Evolutionary conservation across 2,329 filamentous ascomycete genomes (phyloP).

Genomic region (Botrytis elliptica): DNA sequence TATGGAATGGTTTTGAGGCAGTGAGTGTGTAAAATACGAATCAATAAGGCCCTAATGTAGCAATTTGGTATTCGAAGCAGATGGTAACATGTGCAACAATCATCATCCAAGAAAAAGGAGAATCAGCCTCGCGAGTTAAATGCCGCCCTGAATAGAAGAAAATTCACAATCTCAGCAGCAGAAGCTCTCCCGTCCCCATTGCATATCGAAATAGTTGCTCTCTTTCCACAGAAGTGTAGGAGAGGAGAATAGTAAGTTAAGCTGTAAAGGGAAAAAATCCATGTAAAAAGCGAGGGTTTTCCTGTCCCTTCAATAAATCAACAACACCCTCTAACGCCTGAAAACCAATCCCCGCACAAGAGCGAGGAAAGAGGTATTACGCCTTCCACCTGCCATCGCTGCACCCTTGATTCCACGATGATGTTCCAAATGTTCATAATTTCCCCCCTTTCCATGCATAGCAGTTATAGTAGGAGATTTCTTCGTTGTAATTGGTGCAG

Average conservation of each 20-base stretch:
- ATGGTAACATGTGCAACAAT: not conserved
- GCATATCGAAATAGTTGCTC: constrained; percentile 12
- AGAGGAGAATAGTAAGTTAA: constrained; percentile 16
- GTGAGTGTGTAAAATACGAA: constrained; percentile 7
- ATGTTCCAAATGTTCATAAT: constrained; percentile 19
- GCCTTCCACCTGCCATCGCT: constrained; percentile 9
- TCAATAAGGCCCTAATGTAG: constrained; percentile 3
- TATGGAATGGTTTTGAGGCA: not conserved
- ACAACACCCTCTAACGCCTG: constrained; percentile 23
- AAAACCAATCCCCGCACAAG: constrained; percentile 20
- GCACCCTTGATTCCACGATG: constrained; percentile 5
- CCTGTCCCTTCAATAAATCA: constrained; percentile 12
- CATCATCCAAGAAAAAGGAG: constrained; percentile 6
- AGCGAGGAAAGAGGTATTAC: constrained; percentile 23
- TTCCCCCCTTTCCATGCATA: constrained; percentile 15
- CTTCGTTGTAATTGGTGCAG: constrained; percentile 14
- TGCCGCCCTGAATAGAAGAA: not conserved
- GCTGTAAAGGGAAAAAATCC: constrained; percentile 9
- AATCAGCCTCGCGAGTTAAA: not conserved
- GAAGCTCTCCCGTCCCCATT: not conserved
- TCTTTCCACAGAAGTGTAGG: not conserved
- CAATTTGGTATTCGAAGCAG: constrained; percentile 11
- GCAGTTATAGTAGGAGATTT: constrained; percentile 14
- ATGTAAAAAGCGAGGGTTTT: constrained; percentile 14
- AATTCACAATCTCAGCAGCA: not conserved